Base-by-base conservation (phyloP, 2,329 filamentous ascomycete genomes). In the Paracamarosporium sp. region DNA sequence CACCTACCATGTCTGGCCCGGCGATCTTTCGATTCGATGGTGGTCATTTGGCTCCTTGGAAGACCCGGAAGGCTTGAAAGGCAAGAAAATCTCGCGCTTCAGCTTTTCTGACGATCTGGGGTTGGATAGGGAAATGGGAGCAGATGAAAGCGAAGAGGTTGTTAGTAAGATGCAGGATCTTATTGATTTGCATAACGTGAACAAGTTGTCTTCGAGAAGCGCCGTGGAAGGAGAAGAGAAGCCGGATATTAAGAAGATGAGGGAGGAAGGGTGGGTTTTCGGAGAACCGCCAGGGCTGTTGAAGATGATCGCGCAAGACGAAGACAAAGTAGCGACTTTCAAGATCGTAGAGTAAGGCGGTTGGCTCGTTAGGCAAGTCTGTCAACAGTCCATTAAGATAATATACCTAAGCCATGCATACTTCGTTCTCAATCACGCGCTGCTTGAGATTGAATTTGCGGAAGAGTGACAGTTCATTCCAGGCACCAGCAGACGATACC, bases 11-110 rank as follows among this genome's bases (percentile, higher is more conserved):
- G 33, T 59, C 47, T 51, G 38, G 47, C 53, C 53, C 27, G 46
- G 47, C 40, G 20, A 56, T 53, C 46, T 59, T 55, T 52, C 31
- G 5, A 56, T 59, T 52, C 53, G 40, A 53, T 55, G 53, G 56
- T 59, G 53, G 56, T 41, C 47, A 53, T 59, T 59, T 55, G 53
- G 56, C 47, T 59, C 56, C 52, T 48, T 59, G 24, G 56, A 59
- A 47, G 56, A 55, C 52, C 38, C 38, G 46, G 52, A 55, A 59
- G 38, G 46, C 40, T 55, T 59, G 36, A 52, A 59, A 51, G 45
- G 40, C 38, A 59, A 59, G 46, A 59, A 59, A 51, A 59, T 59
- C 47, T 46, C 52, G 46, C 52, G 45, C 56, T 59, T 50, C 36
- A 59, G 51, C 46, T 55, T 55, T 46, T 51, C 46, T 51, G 46